These are phyloP conservation scores for Solanum tarapatanum DNA, from an alignment of 257 asterid species.

Conservation along the genomic window DNA sequence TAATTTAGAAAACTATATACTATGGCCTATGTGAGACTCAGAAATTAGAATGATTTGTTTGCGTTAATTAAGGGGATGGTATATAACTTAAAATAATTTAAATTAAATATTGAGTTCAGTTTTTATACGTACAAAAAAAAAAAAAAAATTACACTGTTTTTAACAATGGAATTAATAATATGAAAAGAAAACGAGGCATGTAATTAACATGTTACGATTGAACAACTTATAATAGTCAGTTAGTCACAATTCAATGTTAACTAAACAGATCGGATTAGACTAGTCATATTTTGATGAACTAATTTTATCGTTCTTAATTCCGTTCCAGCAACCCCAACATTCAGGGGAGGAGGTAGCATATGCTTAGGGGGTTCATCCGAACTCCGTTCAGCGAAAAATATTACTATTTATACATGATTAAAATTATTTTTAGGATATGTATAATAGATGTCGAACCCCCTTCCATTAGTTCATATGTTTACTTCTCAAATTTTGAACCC, in stretches of 20 bases:
- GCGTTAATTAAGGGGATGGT: neutral
- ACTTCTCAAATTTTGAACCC: too few species aligned
- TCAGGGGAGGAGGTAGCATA: too few species aligned
- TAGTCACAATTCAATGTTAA: neutral
- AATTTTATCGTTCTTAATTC: neutral
- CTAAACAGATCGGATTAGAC: neutral
- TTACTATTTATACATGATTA: too few species aligned
- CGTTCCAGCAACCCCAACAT: neutral
- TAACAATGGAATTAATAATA: neutral
- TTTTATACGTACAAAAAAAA: neutral
- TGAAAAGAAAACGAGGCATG: neutral
- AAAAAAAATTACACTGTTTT: neutral
- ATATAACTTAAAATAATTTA: neutral
- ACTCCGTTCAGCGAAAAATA: too few species aligned
- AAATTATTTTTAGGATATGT: too few species aligned
- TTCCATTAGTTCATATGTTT: accelerated
- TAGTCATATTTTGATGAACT: neutral
- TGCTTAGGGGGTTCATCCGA: too few species aligned
- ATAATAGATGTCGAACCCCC: too few species aligned
- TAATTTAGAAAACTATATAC: neutral
- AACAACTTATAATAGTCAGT: neutral
- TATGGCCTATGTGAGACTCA: neutral
- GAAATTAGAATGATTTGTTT: neutral
- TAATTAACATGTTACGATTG: neutral
- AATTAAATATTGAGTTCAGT: neutral